phyloP scores from a whole-genome alignment of 257 asterid species.

The Rauvolfia tetraphylla region DNA sequence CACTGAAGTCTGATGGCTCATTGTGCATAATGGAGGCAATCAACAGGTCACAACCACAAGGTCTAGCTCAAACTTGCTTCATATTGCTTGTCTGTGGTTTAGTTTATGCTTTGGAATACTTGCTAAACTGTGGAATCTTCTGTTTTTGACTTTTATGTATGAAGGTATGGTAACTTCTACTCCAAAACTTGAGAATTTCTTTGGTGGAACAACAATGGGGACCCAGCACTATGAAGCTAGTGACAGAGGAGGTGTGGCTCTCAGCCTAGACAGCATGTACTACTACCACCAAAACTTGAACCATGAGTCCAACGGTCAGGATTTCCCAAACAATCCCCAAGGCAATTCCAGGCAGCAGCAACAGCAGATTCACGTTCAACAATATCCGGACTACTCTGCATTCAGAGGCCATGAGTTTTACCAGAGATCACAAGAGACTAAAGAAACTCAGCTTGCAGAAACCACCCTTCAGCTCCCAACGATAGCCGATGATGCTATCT shows the following conservation, averaged over 20 bases:
- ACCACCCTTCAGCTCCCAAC: constrained; percentile 35
- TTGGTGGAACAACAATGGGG: constrained; percentile 69
- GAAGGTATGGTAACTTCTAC: constrained; percentile 37
- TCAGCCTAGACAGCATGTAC: constrained; percentile 75
- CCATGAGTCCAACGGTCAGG: constrained; percentile 39
- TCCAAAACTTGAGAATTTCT: constrained; percentile 84
- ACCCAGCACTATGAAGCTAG: constrained; percentile 54
- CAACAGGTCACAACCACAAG: constrained; percentile 74
- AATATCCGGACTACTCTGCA: constrained; percentile 43
- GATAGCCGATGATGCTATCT: constrained; percentile 35
- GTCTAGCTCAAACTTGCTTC: constrained; percentile 30
- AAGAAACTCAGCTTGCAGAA: constrained; percentile 28
- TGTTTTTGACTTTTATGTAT: neutral
- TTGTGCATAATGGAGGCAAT: constrained; percentile 78
- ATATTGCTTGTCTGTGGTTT: neutral
- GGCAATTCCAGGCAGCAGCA: constrained; percentile 34
- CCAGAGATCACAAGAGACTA: constrained; percentile 29
- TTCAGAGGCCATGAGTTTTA: constrained; percentile 41
- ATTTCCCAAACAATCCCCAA: constrained; percentile 35
- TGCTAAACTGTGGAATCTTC: constrained; percentile 11
- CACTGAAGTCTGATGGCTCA: constrained; percentile 89
- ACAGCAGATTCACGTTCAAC: constrained; percentile 34
- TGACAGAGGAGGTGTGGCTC: constrained; percentile 58
- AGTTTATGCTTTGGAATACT: constrained; percentile 10
- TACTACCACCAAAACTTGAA: constrained; percentile 37